A percentile compares a stretch with the other conserved stretches of the same genome.
Conservation (phyloP, 768 basidiomycete species). For the Cystobasidium onofrii region DNA sequence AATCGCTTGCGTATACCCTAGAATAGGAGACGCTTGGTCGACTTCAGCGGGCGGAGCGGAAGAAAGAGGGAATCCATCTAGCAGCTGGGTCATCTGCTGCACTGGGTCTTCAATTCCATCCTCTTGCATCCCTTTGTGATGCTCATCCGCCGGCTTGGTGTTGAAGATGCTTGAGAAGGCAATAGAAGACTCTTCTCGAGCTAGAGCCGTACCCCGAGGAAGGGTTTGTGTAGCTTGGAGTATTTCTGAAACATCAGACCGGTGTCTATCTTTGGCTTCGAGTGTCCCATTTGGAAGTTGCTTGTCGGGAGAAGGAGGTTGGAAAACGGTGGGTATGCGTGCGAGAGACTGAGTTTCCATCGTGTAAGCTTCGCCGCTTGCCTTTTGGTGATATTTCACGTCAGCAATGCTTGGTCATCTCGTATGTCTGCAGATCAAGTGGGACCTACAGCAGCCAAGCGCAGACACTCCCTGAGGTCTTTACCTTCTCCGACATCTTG, state of each 20-base stretch:
- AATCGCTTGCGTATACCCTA: neutral
- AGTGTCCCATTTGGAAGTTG: neutral
- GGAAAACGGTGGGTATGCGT: neutral
- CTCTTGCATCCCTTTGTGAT: neutral
- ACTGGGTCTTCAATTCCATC: neutral
- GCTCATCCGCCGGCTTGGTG: neutral
- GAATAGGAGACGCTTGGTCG: neutral
- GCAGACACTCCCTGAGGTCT: neutral
- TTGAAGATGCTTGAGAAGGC: neutral
- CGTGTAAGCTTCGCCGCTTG: neutral
- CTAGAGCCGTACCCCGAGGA: neutral
- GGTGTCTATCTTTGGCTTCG: neutral
- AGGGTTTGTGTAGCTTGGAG: slow-evolving; percentile 4
- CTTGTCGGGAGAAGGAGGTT: neutral
- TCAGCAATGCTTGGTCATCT: too few relatives aligned
- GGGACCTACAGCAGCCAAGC: neutral
- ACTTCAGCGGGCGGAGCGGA: neutral
- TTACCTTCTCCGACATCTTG: neutral
- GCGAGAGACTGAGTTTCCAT: neutral
- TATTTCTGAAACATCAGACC: neutral
- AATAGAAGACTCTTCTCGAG: neutral
- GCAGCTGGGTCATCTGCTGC: neutral
- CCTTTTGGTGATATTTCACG: neutral
- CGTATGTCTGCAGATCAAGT: neutral
- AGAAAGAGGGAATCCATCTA: neutral